These are phyloP conservation scores for Trametes versicolor DNA, from an alignment of 1,284 basidiomycete species.

Conservation along the genomic window DNA sequence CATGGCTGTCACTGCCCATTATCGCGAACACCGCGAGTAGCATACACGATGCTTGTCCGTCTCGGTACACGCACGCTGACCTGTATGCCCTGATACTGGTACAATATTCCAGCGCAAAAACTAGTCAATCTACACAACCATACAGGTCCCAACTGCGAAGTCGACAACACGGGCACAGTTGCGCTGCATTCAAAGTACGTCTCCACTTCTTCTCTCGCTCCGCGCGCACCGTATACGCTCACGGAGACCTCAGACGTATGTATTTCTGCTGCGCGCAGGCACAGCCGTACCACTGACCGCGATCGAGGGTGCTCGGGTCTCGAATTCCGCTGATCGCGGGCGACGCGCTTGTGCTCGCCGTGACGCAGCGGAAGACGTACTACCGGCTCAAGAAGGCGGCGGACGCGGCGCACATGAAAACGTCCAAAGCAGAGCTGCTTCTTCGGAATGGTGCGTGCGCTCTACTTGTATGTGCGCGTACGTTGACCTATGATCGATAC, in stretches of 20 bases:
- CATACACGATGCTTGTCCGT: background rate
- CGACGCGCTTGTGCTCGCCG: constrained; percentile 11
- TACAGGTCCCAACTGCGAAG: constrained; percentile 6
- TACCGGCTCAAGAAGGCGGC: constrained; percentile 16
- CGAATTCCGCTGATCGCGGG: constrained; percentile 6
- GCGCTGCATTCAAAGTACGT: constrained; percentile 6
- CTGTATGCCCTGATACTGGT: background rate
- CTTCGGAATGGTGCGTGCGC: constrained; percentile 10
- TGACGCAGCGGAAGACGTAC: constrained; percentile 24
- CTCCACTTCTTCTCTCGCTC: background rate
- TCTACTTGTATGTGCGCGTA: background rate
- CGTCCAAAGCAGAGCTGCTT: constrained; percentile 11
- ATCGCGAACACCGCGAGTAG: constrained; percentile 4
- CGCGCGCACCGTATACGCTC: no score
- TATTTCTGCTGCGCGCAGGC: no score
- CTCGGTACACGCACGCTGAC: background rate
- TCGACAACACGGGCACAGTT: background rate
- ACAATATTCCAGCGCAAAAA: constrained; percentile 3
- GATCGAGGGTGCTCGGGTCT: no score
- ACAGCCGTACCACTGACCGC: no score
- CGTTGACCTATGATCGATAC: no score
- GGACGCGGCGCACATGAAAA: constrained; percentile 11
- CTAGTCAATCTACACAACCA: constrained; percentile 12
- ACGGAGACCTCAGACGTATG: no score
- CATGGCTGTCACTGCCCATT: constrained; percentile 14